phyloP scores from a whole-genome alignment of 2,329 filamentous ascomycete species.

The Curvularia sp. region DNA sequence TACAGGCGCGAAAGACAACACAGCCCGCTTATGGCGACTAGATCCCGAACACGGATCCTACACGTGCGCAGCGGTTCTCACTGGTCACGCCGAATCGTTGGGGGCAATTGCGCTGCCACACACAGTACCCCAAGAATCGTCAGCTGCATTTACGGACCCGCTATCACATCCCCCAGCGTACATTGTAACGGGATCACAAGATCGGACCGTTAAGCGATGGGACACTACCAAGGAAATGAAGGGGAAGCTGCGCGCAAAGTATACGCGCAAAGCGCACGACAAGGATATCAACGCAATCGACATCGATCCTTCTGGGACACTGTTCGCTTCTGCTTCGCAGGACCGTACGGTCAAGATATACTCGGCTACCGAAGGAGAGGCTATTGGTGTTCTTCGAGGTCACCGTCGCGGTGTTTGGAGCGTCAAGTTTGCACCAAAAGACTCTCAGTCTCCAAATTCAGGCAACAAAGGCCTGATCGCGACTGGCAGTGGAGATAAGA shows the following conservation, averaged over 20 bases:
- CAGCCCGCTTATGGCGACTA: conserved; percentile 86
- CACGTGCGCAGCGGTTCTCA: conserved; percentile 80
- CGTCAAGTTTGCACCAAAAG: conserved; percentile 83
- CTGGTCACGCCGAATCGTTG: conserved; percentile 91
- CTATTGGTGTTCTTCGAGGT: conserved; percentile 87
- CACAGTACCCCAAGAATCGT: conserved; percentile 69
- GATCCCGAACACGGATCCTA: conserved; percentile 78
- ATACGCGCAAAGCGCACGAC: conserved; percentile 94
- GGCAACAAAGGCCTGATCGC: conserved; percentile 79
- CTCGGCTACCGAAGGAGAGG: conserved; percentile 87
- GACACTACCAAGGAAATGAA: conserved; percentile 66
- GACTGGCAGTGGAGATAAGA: conserved; percentile 95
- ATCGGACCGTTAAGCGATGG: conserved; percentile 95
- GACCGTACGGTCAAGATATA: conserved; percentile 98
- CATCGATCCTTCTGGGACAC: conserved; percentile 72
- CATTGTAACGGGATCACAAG: conserved; percentile 90
- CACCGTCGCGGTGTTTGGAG: conserved; percentile 97
- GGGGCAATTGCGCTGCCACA: conserved; percentile 87
- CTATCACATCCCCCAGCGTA: conserved; percentile 82
- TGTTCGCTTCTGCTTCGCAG: conserved; percentile 96
- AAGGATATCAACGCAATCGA: conserved; percentile 98
- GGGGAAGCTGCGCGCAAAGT: conserved; percentile 71
- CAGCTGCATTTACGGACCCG: conserved; percentile 74
- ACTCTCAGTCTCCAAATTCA: conserved; percentile 68
- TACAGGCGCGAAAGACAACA: conserved; percentile 96